Evolutionary conservation across 2,329 filamentous ascomycete genomes (phyloP).

Genomic region (Aureobasidium sp.): DNA sequence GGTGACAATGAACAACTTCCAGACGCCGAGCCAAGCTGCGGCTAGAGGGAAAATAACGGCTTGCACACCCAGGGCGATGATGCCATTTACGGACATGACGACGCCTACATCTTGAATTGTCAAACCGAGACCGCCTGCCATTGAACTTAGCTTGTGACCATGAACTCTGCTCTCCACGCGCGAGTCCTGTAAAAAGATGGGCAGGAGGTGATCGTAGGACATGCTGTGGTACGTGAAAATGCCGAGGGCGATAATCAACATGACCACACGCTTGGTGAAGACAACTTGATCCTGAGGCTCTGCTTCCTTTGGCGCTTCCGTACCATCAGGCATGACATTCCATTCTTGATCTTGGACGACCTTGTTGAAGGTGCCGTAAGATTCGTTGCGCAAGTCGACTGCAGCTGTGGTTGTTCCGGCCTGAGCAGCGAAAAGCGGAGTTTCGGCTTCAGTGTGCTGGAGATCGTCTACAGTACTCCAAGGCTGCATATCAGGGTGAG

Average conservation of each 20-base stretch:
- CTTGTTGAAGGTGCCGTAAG: conserved; percentile 32
- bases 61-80: conserved; percentile 67
- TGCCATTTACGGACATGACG: conserved; percentile 62
- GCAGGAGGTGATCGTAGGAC: conserved; percentile 86
- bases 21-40: conserved; percentile 58
- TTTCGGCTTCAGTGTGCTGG: conserved; percentile 49
- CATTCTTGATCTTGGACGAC: conserved; percentile 50
- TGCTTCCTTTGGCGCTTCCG: conserved; percentile 22
- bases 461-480: conserved; percentile 33
- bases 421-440: conserved; percentile 63
- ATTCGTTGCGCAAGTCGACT: conserved; percentile 67
- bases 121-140: conserved; percentile 57
- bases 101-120: conserved; percentile 59
- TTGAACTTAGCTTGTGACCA: conserved; percentile 17
- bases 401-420: conserved; percentile 68
- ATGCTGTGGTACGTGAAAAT: conserved; percentile 95
- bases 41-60: conserved; percentile 61
- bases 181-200: conserved; percentile 85
- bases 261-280: conserved; percentile 59
- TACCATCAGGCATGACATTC: conserved; percentile 43
- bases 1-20: conserved; percentile 58
- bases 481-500: conserved; percentile 73
- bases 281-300: conserved; percentile 35
- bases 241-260: conserved; percentile 72
- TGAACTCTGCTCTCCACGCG: conserved; percentile 38